A percentile compares a stretch with the other conserved stretches of the same genome.
Evolutionary conservation across 805 yeast species (phyloP).

Genomic region (Saccharomycopsis guyanensis): DNA sequence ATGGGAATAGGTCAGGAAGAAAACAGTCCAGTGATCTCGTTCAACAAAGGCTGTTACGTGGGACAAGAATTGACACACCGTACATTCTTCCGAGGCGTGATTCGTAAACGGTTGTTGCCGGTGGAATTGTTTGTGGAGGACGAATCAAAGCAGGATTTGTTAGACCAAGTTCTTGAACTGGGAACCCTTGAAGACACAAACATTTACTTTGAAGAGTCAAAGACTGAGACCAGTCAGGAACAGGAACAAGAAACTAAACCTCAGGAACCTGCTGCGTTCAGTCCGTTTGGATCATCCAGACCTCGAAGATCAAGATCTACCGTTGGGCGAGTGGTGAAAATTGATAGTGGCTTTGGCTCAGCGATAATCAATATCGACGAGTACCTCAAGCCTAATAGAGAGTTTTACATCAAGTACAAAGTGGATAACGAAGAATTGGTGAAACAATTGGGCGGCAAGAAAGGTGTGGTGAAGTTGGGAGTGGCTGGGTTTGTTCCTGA

Average conservation of each 20-base stretch:
- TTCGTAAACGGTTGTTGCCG: constrained; percentile 80
- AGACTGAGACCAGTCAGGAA: neutral
- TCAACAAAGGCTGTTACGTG: constrained; percentile 90
- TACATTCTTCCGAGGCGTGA: constrained; percentile 72
- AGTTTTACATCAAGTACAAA: constrained; percentile 18
- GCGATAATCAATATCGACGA: constrained; percentile 15
- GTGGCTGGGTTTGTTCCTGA: constrained; percentile 53
- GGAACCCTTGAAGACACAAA: neutral
- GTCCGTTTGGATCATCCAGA: constrained; percentile 16
- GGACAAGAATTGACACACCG: constrained; percentile 95
- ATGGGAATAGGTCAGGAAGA: constrained; percentile 43
- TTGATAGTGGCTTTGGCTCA: constrained; percentile 5
- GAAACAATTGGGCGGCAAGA: constrained; percentile 1
- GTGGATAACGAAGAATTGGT: constrained; percentile 13
- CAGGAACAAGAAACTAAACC: neutral
- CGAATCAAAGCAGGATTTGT: neutral
- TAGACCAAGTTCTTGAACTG: neutral
- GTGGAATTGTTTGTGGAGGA: constrained; percentile 33
- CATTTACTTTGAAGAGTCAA: constrained; percentile 8
- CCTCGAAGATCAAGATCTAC: constrained; percentile 1
- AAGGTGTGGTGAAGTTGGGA: constrained; percentile 33
- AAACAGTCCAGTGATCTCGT: constrained; percentile 44
- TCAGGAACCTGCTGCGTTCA: neutral
- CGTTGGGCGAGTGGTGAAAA: constrained; percentile 12
- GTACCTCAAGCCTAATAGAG: constrained; percentile 14